These are phyloP conservation scores for Trebouxia sp. DNA, from an alignment of 139 green algal genomes.

Conservation along the genomic window DNA sequence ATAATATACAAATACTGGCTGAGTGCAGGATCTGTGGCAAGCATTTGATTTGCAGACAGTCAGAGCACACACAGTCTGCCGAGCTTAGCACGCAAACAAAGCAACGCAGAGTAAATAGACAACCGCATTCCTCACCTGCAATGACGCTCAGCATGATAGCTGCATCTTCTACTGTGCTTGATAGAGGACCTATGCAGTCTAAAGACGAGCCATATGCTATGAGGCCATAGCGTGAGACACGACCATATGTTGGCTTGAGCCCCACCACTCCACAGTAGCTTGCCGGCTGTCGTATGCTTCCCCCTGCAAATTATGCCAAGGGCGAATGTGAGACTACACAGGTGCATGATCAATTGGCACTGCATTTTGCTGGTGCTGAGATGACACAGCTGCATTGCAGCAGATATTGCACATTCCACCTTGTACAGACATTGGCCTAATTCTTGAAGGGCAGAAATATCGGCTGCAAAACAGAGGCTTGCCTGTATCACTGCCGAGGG, in stretches of 20 bases:
- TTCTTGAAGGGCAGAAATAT: too few relatives aligned
- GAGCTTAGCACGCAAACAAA: not conserved
- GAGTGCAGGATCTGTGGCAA: too few relatives aligned
- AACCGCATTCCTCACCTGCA: constrained; percentile 49
- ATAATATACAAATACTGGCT: too few relatives aligned
- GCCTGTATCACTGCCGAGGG: constrained; percentile 93
- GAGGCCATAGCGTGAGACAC: constrained; percentile 87
- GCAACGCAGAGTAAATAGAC: not conserved
- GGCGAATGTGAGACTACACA: too few relatives aligned
- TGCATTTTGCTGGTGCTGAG: too few relatives aligned
- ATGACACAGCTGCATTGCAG: too few relatives aligned
- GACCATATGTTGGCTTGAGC: constrained; percentile 97
- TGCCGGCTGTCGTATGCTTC: constrained; percentile 92
- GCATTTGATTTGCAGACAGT: too few relatives aligned
- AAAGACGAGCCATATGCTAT: constrained; percentile 95
- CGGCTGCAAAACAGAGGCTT: not conserved
- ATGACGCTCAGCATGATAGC: constrained; percentile 82
- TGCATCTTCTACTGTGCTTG: constrained; percentile 83
- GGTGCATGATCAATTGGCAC: too few relatives aligned
- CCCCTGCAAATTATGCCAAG: constrained; percentile 78
- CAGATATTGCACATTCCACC: too few relatives aligned
- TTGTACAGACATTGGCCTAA: too few relatives aligned
- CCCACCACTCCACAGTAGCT: constrained; percentile 96
- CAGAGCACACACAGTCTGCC: not conserved
- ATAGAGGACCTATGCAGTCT: constrained; percentile 87